Base-by-base conservation (phyloP, 148 eudicot genomes). In the Drosera capensis region DNA sequence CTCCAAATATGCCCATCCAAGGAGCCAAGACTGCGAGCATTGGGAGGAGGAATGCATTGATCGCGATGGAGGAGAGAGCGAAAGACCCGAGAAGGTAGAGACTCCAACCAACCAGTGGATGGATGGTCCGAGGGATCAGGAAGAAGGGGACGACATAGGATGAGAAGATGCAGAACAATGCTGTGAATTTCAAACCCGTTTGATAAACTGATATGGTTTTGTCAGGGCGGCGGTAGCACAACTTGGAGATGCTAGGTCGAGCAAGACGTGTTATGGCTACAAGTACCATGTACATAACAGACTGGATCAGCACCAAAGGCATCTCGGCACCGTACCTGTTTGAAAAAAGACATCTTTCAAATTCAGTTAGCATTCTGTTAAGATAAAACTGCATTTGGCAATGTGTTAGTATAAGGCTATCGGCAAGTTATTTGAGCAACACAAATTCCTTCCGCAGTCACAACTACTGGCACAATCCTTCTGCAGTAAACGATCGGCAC, bases 51-150 rank as follows among this genome's bases (percentile, higher is more conserved):
- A 92, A 85, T 16, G 77, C 71, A 15, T 73, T 79, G 6, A 73
- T 58, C 2, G 69, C 72, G 21, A 92, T 60, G 6, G 62, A 70
- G 31, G 71, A 76, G 23, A 92, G 68, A 0, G 88, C 57, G 0
- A 81, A 65, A 2, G 68, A 58, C 9, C 99, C 99, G 0, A 85
- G 53, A 38, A 92, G 53, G 65, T 92, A 92, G 26, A 85, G 69
- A 12, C 65, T 63, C 99, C 99, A 92, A n/a, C 99, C 99, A 0
- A 85, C 46, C 0, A 85, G 29, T 11, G 99, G 99, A 48, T 92
- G 99, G 35, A 72, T 40, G 0, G 95, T 92, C 56, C 60, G 70
- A 31, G 99, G 99, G 20, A 81, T 74, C 48, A 85, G 40, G 60
- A 69, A 56, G 64, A 78, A 72, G 2, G 99, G 99, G 50, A 74